Evolutionary conservation across 345 rosid genomes (phyloP), one percentile per base, ranked within the genome.

Genomic region (sweet orange (Citrus sinensis)): DNA sequence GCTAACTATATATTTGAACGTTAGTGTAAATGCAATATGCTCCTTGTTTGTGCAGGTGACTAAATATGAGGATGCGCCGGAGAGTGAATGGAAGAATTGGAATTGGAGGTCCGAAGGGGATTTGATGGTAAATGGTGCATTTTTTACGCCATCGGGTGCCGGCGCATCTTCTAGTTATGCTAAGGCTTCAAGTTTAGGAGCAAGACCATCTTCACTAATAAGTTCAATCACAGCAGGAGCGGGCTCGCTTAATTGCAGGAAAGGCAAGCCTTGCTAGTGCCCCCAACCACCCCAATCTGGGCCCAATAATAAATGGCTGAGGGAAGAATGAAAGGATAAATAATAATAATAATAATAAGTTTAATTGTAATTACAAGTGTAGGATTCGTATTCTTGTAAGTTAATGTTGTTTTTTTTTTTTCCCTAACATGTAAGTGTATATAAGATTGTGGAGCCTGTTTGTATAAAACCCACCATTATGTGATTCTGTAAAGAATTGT

Each of bases 101-200:
- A 86, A 88, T 63, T 89, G 92, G 92, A 88, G 91, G 54, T 86
- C 93, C 0, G 82, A 85, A 51, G 91, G 93, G 7, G 93, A 89
- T 55, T 82, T 86, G 78, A 77, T 89, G 82, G 32, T 86, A 46
- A 89, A 89, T 73, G 93, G 93, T 13, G 93, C 93, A n/a, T 89
- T 89, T 62, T 89, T 89, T 32, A 89, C 86, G 3, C 76, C 81
- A 0, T 86, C 93, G 0, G 93, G 93, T 30, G 85, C 87, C 22
- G 87, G 81, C 14, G 78, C 91, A 3, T 88, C 91, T 7, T 88
- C 91, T 5, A 83, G 87, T 72, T 89, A 89, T 70, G 88, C 91
- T 7, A 89, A 77, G 80, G 93, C 93, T 0, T 88, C 91, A 17
- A 89, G 93, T 59, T 83, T 89, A 62, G 86, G 89, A 0, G 93